A percentile compares a stretch with the other conserved stretches of the same genome.
Evolutionary conservation across 805 yeast genomes (phyloP).

Genomic region (Kluyveromyces lactis): DNA sequence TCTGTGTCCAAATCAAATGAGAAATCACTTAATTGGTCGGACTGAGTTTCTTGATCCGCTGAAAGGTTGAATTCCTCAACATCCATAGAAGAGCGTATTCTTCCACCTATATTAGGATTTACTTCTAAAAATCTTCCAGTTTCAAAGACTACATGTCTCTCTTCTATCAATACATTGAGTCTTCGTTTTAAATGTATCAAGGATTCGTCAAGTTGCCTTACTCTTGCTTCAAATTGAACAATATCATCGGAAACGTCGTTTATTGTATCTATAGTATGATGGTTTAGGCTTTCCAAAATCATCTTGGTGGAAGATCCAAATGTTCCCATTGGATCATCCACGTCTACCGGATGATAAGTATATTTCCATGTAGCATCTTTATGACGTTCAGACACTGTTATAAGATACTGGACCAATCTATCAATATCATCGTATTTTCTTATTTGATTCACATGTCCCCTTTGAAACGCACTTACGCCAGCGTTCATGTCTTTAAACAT

Average conservation of each 20-base stretch:
- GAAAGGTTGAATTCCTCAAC: slow-evolving; percentile 19
- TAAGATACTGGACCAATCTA: slow-evolving; percentile 55
- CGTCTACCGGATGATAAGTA: slow-evolving; percentile 25
- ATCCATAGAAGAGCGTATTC: slow-evolving; percentile 18
- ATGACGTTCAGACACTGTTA: slow-evolving; percentile 40
- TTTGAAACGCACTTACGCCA: slow-evolving; percentile 77
- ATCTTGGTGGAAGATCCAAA: slow-evolving; percentile 13
- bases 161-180: slow-evolving; percentile 61
- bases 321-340: slow-evolving; percentile 17
- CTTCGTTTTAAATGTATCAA: slow-evolving; percentile 50
- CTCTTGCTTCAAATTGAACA: slow-evolving; percentile 60
- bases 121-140: slow-evolving; percentile 41
- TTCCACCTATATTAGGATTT: slow-evolving; percentile 26
- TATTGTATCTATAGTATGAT: slow-evolving; percentile 29
- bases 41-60: slow-evolving; percentile 16
- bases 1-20: slow-evolving; percentile 16
- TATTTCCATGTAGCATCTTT: slow-evolving; percentile 30
- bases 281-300: slow-evolving; percentile 17
- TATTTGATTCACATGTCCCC: slow-evolving; percentile 82
- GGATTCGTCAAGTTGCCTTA: slow-evolving; percentile 64
- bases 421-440: slow-evolving; percentile 74
- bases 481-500: slow-evolving; percentile 86
- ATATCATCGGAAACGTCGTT: slow-evolving; percentile 62
- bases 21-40: slow-evolving; percentile 18
- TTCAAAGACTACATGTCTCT: slow-evolving; percentile 51